phyloP scores from a whole-genome alignment of 164 flowering plant genomes.

The Amborella trichopoda region DNA sequence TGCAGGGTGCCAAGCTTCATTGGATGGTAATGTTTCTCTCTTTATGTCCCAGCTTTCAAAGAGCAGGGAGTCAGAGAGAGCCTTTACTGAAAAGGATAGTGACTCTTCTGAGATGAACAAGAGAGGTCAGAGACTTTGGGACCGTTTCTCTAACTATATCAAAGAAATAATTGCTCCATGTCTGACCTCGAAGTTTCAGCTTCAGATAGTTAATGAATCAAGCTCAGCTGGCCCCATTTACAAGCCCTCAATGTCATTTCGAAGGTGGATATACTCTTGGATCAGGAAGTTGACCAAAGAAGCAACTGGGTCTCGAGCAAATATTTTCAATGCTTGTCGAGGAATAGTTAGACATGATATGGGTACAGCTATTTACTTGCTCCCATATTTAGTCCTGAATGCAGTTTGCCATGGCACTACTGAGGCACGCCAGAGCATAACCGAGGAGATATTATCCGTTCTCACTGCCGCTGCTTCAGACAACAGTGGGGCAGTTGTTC shows the following conservation, averaged over 20 bases:
- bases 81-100: constrained; percentile 12
- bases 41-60: constrained; percentile 20
- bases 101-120: constrained; percentile 21
- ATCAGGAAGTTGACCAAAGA: constrained; percentile 67
- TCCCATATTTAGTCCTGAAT: constrained; percentile 88
- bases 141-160: constrained; percentile 85
- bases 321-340: constrained; percentile 88
- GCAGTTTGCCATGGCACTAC: constrained; percentile 84
- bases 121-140: constrained; percentile 91
- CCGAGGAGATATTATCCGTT: constrained; percentile 86
- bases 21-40: constrained; percentile 48
- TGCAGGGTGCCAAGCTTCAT: constrained; percentile 94
- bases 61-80: constrained; percentile 20
- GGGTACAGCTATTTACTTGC: constrained; percentile 82
- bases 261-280: constrained; percentile 93
- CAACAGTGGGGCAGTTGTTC: constrained; percentile 38
- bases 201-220: constrained; percentile 69
- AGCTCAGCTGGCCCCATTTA: constrained; percentile 67
- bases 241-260: constrained; percentile 77
- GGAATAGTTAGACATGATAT: constrained; percentile 95
- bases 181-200: constrained; percentile 87
- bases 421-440: constrained; percentile 76
- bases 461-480: constrained; percentile 87
- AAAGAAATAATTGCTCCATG: constrained; percentile 99
- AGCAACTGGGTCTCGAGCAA: constrained; percentile 86